Base-by-base conservation (phyloP, 2,329 filamentous ascomycete species). In the Pseudogymnoascus sp. region DNA sequence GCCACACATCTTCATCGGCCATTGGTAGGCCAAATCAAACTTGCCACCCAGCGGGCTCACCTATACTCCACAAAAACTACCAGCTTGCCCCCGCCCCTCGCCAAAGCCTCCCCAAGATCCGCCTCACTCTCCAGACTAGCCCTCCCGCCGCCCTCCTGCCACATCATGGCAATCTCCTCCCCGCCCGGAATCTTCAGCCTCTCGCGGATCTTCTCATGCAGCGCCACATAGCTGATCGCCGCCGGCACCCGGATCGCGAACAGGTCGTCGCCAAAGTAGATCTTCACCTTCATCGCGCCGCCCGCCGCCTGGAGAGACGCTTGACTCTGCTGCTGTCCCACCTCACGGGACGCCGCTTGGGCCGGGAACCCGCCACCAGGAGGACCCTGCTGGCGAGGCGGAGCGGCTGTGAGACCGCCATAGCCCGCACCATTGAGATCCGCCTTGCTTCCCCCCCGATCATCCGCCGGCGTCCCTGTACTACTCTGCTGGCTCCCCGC, bases 261-360 rank as follows among this genome's bases (percentile, higher is more conserved):
- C 63, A 96, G 85, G 68, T 97, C 93, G 65, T 93, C 89, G 68
- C 93, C 90, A 78, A 91, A 97, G 78, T 90, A 95, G 62, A 97
- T 88, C 78, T 97, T 97, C 74, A 97, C 90, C 76, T 97, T 97
- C 79, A 97, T 88, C 3, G 85, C 82, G 59, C 69, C 68, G 65
- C 76, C 77, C 61, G 81, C 70, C 63, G 81, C 78, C 14, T 77
- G 76, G 62, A 77, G 74, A 68, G 77, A 64, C 68, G 68, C 65
- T 70, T 75, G 65, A 67, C 70, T 67, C 13, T 64, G 38, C 14
- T 19, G 24, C 14, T 53, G 38, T 16, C 59, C 59, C n/a, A 35
- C 26, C 21, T 33, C 29, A 3, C 29, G 16, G 4, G 56, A 8
- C 6, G 14, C 21, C 29, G 13, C 35, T 8, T 31, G 24, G 2